These are phyloP conservation scores for Brassica balearica DNA, from an alignment of 441 rosid genomes.

Conservation along the genomic window DNA sequence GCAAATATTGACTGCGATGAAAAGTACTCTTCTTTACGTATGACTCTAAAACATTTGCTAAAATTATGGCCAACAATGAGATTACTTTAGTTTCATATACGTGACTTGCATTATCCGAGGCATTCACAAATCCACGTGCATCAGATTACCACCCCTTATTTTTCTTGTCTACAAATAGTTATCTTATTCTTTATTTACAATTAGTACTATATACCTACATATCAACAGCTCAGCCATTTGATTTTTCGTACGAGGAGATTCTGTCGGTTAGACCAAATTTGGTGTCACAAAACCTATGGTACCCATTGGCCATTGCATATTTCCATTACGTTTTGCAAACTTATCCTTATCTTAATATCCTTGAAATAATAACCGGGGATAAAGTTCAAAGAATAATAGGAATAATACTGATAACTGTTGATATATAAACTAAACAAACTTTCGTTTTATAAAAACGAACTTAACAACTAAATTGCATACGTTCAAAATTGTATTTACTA, in stretches of 20 bases:
- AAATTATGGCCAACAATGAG: slow-evolving; percentile 17
- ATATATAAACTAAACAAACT: neutral
- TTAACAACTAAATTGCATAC: neutral
- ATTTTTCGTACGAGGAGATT: slow-evolving; percentile 39
- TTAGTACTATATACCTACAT: neutral
- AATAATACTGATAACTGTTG: no score
- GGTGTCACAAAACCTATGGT: slow-evolving; percentile 29
- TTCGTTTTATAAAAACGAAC: neutral
- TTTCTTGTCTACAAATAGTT: slow-evolving; percentile 11
- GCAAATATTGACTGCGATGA: neutral
- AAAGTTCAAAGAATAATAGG: neutral
- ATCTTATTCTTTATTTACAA: slow-evolving; percentile 15
- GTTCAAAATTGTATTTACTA: neutral
- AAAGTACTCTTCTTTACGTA: slow-evolving; percentile 29
- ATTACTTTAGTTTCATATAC: slow-evolving; percentile 6
- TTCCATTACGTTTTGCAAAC: neutral
- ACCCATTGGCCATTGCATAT: slow-evolving; percentile 15
- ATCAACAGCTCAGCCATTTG: slow-evolving; percentile 41
- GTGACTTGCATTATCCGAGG: slow-evolving; percentile 31
- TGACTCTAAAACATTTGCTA: slow-evolving; percentile 22
- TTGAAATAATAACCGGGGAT: neutral
- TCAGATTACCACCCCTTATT: slow-evolving; percentile 23
- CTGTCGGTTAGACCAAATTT: slow-evolving; percentile 39
- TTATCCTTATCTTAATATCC: slow-evolving; percentile 16
- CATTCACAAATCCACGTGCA: slow-evolving; percentile 39